Percentiles rank a stretch among this genome's conserved stretches.
phyloP scores from a whole-genome alignment of 345 rosid species.

The Salix arbutifolia region DNA sequence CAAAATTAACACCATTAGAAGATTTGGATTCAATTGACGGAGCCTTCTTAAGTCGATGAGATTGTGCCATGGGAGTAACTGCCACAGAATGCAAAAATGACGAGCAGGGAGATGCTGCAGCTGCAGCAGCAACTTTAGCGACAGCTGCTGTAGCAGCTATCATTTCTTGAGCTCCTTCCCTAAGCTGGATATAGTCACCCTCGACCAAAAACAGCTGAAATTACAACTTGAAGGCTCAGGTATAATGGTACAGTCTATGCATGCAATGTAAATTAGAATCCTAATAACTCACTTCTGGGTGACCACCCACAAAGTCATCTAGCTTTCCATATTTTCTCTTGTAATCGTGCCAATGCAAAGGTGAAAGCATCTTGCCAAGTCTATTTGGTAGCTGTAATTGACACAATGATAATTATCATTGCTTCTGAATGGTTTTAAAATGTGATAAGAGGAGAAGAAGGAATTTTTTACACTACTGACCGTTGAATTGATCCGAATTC shows the following conservation, averaged over 20 bases:
- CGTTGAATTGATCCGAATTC: slow-evolving; percentile 81
- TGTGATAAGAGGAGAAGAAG: neutral
- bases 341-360: slow-evolving; percentile 97
- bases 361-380: slow-evolving; percentile 94
- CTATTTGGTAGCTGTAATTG: slow-evolving; percentile 76
- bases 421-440: neutral
- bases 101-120: slow-evolving; percentile 62
- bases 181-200: slow-evolving; percentile 78
- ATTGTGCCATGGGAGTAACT: slow-evolving; percentile 91
- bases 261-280: neutral
- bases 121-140: slow-evolving; percentile 91
- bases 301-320: slow-evolving; percentile 85
- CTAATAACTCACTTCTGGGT: slow-evolving; percentile 53
- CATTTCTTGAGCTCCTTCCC: slow-evolving; percentile 91
- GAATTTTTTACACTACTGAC: slow-evolving; percentile 33
- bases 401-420: slow-evolving; percentile 8
- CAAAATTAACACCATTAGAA: slow-evolving; percentile 41
- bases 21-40: slow-evolving; percentile 38
- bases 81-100: slow-evolving; percentile 71
- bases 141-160: slow-evolving; percentile 90
- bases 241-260: neutral
- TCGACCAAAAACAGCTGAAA: slow-evolving; percentile 81
- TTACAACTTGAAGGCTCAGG: slow-evolving; percentile 11
- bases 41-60: slow-evolving; percentile 54
- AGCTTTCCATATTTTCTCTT: slow-evolving; percentile 83